Evolutionary conservation across 306 rosid genomes (phyloP).

Genomic region (Elaeagnus macrophylla): DNA sequence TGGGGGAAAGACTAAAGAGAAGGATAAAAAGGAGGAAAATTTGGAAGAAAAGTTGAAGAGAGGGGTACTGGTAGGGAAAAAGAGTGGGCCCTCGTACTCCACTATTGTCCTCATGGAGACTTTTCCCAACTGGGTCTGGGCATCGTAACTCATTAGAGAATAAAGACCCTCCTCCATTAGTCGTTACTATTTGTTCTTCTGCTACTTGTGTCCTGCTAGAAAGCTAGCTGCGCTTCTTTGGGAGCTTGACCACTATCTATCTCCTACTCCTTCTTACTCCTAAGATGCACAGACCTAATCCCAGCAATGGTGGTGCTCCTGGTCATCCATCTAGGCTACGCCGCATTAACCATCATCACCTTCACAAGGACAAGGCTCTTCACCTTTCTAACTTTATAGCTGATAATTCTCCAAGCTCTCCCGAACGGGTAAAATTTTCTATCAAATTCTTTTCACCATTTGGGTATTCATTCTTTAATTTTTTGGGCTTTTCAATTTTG

Average conservation of each 20-base stretch:
- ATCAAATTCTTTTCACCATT: neutral
- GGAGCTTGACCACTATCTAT: constrained; percentile 48
- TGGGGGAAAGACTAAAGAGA: constrained; percentile 33
- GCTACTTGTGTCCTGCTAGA: constrained; percentile 33
- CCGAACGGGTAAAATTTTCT: constrained; percentile 50
- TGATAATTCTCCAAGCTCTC: constrained; percentile 65
- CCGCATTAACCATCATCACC: constrained; percentile 48
- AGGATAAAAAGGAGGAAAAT: constrained; percentile 72
- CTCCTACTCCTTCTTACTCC: constrained; percentile 21
- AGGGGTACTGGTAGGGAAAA: constrained; percentile 47
- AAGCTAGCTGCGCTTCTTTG: constrained; percentile 81
- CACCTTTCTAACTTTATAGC: constrained; percentile 47
- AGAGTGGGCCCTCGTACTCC: constrained; percentile 64
- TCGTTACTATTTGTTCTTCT: neutral
- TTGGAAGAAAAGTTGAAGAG: constrained; percentile 65
- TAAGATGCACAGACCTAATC: constrained; percentile 50
- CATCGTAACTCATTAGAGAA: constrained; percentile 22
- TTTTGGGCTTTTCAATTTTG: constrained; percentile 14
- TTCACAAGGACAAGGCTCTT: constrained; percentile 39
- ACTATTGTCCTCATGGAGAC: constrained; percentile 47
- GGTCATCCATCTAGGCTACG: constrained; percentile 34
- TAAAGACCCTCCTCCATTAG: neutral
- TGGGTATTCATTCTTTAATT: neutral
- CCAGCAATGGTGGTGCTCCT: constrained; percentile 25
- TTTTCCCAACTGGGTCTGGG: constrained; percentile 25